Conservation (phyloP, 768 basidiomycete genomes). For the Leccinum rimulosum region DNA sequence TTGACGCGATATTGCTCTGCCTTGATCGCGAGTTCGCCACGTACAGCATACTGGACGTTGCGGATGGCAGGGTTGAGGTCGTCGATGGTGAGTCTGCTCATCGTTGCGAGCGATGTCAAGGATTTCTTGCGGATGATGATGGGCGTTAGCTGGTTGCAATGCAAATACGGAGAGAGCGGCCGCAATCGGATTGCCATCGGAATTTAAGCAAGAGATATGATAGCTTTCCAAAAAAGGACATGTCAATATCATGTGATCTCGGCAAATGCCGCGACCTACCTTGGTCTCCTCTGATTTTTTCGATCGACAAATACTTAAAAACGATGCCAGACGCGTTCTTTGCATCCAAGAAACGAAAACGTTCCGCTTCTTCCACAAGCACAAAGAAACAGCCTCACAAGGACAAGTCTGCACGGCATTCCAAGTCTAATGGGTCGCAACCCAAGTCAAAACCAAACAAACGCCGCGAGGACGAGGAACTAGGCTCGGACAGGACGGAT, state of each 20-base stretch:
- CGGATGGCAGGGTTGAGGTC: slow-evolving; percentile 81
- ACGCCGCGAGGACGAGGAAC: slow-evolving; percentile 54
- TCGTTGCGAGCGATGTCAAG: slow-evolving; percentile 23
- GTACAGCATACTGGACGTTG: slow-evolving; percentile 94
- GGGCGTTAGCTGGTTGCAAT: background rate
- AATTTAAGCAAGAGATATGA: background rate
- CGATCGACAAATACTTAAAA: background rate
- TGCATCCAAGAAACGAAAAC: slow-evolving; percentile 63
- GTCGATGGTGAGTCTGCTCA: slow-evolving; percentile 62
- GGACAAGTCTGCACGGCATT: slow-evolving; percentile 2
- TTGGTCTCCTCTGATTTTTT: slow-evolving; percentile 19
- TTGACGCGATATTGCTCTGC: slow-evolving; percentile 78
- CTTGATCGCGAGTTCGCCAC: slow-evolving; percentile 94
- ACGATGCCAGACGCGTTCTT: slow-evolving; percentile 82
- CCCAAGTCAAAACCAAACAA: slow-evolving; percentile 23
- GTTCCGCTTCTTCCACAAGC: slow-evolving; percentile 35
- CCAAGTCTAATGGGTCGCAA: slow-evolving; percentile 26
- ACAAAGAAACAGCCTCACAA: slow-evolving; percentile 24
- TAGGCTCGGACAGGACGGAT: slow-evolving; percentile 59
- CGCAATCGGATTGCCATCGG: slow-evolving; percentile 13
- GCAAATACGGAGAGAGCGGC: slow-evolving; percentile 1
- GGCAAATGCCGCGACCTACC: slow-evolving; percentile 12
- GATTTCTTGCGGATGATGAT: slow-evolving; percentile 1
- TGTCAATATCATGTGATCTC: background rate
- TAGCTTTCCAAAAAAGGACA: background rate